phyloP scores from a whole-genome alignment of 352 stramenopile species.

The Phytophthora sp. region DNA sequence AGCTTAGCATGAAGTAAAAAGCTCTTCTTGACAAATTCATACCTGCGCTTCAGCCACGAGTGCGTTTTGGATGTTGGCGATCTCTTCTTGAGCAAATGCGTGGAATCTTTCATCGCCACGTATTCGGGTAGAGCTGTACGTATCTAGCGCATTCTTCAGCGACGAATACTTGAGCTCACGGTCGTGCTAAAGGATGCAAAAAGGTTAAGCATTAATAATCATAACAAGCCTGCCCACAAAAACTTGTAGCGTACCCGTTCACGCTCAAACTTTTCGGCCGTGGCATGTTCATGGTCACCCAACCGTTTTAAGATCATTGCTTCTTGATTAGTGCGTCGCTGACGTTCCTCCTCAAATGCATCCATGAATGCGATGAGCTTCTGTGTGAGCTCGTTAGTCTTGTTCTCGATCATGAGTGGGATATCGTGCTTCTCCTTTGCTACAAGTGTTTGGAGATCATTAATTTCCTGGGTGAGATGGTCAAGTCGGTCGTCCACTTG shows the following conservation, averaged over 20 bases:
- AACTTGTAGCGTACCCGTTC: slow-evolving; percentile 59
- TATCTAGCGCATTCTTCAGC: slow-evolving; percentile 74
- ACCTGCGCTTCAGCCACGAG: slow-evolving; percentile 76
- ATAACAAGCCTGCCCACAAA: no score
- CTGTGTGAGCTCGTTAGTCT: slow-evolving; percentile 89
- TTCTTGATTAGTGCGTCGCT: slow-evolving; percentile 81
- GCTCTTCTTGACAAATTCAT: neutral
- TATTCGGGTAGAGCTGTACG: slow-evolving; percentile 74
- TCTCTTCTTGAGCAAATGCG: slow-evolving; percentile 69
- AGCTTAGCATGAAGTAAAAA: neutral
- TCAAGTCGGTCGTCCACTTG: slow-evolving; percentile 79
- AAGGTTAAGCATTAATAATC: no score
- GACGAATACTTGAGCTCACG: slow-evolving; percentile 70
- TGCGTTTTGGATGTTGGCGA: slow-evolving; percentile 80
- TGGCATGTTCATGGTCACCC: slow-evolving; percentile 84
- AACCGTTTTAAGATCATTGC: slow-evolving; percentile 93
- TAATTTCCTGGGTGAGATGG: slow-evolving; percentile 79
- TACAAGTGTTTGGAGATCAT: slow-evolving; percentile 80
- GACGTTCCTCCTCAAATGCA: slow-evolving; percentile 88
- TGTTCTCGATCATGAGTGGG: slow-evolving; percentile 88
- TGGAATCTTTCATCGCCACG: slow-evolving; percentile 82
- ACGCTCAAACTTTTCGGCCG: slow-evolving; percentile 72
- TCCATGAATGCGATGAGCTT: slow-evolving; percentile 91
- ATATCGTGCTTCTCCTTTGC: slow-evolving; percentile 90
- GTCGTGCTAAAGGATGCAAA: slow-evolving; percentile 26